Base-by-base conservation (phyloP, 176 grass and related monocot genomes). In the Otatea glauca region DNA sequence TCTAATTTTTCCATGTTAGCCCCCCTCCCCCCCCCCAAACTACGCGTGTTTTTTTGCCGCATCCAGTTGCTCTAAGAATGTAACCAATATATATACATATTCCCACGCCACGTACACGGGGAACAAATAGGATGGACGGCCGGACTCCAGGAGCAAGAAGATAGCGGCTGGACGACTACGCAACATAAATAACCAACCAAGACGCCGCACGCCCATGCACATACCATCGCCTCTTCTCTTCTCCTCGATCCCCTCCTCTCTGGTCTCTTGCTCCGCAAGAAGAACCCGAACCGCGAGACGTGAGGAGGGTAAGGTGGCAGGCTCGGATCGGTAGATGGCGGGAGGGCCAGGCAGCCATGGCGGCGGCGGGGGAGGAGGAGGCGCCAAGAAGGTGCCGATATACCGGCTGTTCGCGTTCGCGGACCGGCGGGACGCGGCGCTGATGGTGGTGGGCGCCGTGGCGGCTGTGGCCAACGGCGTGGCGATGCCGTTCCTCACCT, bases 401-500 rank as follows among this genome's bases (percentile, higher is more conserved):
- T 35, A 82, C 39, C 78, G 64, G 25, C 63, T 88, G 16, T 88
- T 88, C 48, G n/a, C 79, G 25, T 88, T 88, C 79, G 86, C 79
- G 25, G 86, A 88, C 79, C 53, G 50, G 32, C 25, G 44, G 61
- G 86, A 88, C 79, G 41, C 23, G 18, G 60, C 34, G 37, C 72
- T 88, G 62, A 88, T 88, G 86, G 60, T 18, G 62, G 60, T 82
- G 63, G 86, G 86, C 41, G 50, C 77, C 39, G 21, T 51, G 12
- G 72, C 72, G 6, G 86, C 86, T 48, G 20, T 88, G 62, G 72
- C 41, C 64, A 82, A 76, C 53, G 86, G 86, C 23, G 0, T 88
- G 60, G 77, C 79, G 64, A 83, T 88, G 70, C 86, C 86, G 61
- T 76, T 88, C 86, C 79, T 88, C 38, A 75, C 68, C 51, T 77